Evolutionary conservation across 306 rosid species (phyloP), one percentile per base, ranked within the genome.

Genomic region (Fragaria nilgerrensis): DNA sequence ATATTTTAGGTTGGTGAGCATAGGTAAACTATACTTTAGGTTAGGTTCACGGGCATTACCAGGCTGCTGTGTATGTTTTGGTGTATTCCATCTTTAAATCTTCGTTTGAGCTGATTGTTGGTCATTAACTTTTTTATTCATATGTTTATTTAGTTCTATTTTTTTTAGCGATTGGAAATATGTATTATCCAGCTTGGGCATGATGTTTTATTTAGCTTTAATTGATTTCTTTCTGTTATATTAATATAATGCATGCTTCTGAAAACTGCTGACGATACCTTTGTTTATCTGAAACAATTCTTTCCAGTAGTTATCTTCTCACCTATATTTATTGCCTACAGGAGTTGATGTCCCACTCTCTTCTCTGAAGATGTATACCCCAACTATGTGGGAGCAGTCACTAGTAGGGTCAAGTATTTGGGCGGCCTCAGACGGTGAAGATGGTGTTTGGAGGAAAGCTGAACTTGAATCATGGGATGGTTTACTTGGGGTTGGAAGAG

Each of bases 391-490:
- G 98, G 86, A 82, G 27, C 84, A 86, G 44, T 90, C 97, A 73
- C 83, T 86, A 25, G 93, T 78, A 29, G 98, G 98, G 41, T 95
- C 96, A 75, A 83, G 81, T 77, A 77, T 95, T 76, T 92, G 89
- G 97, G 97, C 98, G 16, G 70, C 81, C 79, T 80, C 97, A 32
- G 89, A 90, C 81, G 52, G 80, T 75, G 82, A 81, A 53, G 77
- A 81, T 63, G 92, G 92, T 69, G 82, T 91, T 68, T 95, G 97
- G 97, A 92, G 87, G 81, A 95, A 86, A 84, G 98, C 97, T 29
- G 97, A 90, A 77, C 97, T 95, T 34, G 93, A 88, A 79, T 90
- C 95, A 14, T 95, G 97, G 97, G 96, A 95, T 14, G 91, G 88
- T 78, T 58, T 79, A 11, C 82, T 64, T 72, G 88, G 89, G 67